A percentile compares a stretch with the other conserved stretches of the same genome.
Evolutionary conservation across 2,329 filamentous ascomycete genomes (phyloP).

Genomic region (Berkeleyomyces rouxiae): DNA sequence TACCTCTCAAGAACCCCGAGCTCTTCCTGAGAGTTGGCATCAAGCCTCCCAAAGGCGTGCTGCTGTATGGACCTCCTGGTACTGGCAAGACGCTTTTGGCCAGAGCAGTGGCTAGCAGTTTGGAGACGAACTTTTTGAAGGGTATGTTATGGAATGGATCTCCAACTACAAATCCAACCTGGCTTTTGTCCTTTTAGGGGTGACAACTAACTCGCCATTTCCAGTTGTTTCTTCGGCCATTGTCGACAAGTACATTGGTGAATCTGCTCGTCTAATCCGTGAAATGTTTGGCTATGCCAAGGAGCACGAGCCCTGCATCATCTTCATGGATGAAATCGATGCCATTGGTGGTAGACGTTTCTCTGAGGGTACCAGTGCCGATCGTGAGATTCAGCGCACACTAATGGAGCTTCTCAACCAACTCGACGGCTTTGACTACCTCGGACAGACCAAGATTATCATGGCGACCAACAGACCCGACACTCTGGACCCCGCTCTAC

Average conservation of each 20-base stretch:
- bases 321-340: constrained; percentile 99
- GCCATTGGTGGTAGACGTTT: constrained; percentile 94
- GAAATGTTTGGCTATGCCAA: constrained; percentile 99
- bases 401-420: constrained; percentile 98
- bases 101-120: constrained; percentile 82
- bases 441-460: constrained; percentile 99
- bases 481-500: constrained; percentile 80
- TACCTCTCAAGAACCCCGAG: constrained; percentile 96
- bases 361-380: constrained; percentile 90
- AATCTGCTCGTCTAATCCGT: constrained; percentile 88
- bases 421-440: constrained; percentile 95
- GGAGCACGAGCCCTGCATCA: constrained; percentile 98
- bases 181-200: background rate
- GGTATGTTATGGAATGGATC: constrained; percentile 35
- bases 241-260: constrained; percentile 98
- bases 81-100: constrained; percentile 94
- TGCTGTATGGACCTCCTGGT: constrained; percentile 89
- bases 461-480: constrained; percentile 98
- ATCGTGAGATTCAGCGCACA: constrained; percentile 95
- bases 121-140: constrained; percentile 97
- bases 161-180: background rate
- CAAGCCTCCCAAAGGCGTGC: constrained; percentile 93
- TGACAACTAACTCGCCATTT: constrained; percentile 13
- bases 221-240: constrained; percentile 94
- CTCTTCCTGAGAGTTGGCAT: constrained; percentile 93